phyloP scores from a whole-genome alignment of 306 rosid species.

The Boehmeria nivea region DNA sequence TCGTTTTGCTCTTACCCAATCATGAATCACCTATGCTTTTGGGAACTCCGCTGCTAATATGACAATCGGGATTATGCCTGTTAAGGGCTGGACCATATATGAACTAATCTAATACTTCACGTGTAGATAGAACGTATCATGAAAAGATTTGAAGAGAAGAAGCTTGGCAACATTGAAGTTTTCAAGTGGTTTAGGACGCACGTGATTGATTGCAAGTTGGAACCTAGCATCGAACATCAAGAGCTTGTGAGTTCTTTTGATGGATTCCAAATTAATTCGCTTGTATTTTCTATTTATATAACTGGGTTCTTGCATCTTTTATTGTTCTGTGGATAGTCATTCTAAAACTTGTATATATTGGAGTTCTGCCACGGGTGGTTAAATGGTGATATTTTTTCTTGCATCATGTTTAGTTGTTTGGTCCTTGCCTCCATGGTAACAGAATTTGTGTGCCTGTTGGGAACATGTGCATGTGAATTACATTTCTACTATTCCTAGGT shows the following conservation, averaged over 20 bases:
- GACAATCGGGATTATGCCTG: conserved; percentile 1
- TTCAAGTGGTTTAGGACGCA: conserved; percentile 71
- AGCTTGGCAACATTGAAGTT: conserved; percentile 42
- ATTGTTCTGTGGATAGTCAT: too few relatives aligned
- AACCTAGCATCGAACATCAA: conserved; percentile 68
- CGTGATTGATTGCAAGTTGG: conserved; percentile 61
- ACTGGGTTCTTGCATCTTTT: neutral
- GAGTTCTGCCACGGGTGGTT: neutral
- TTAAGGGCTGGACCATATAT: conserved; percentile 20
- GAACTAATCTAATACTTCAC: conserved; percentile 10
- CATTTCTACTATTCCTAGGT: too few relatives aligned
- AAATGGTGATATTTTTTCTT: too few relatives aligned
- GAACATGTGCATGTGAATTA: too few relatives aligned
- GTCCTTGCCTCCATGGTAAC: too few relatives aligned
- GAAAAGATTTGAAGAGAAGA: conserved; percentile 54
- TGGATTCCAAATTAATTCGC: conserved; percentile 4
- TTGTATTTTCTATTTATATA: neutral
- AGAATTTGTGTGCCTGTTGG: too few relatives aligned
- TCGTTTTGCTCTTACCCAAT: too few relatives aligned
- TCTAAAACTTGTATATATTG: neutral
- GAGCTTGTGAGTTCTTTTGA: conserved; percentile 79
- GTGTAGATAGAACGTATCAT: conserved; percentile 58
- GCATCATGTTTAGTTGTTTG: too few relatives aligned
- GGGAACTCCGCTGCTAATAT: neutral
- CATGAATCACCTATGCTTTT: too few relatives aligned